phyloP scores from a whole-genome alignment of 371 early-diverging fungal species.

The Rhizopus delemar region DNA sequence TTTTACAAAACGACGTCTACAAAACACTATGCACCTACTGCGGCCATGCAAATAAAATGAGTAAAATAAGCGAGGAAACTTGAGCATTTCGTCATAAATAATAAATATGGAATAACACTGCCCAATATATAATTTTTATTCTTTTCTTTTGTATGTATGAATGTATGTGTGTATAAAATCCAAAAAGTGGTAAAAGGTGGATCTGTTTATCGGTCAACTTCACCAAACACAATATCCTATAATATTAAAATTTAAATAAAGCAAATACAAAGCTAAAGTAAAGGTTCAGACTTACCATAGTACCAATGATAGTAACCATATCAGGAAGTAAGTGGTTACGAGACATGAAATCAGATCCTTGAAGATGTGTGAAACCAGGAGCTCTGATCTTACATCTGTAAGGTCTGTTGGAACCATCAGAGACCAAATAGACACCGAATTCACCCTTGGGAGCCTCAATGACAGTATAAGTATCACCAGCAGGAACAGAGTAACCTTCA shows the following conservation, averaged over 20 bases:
- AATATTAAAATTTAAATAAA: neutral
- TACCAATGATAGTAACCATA: constrained; percentile 93
- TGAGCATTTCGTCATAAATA: too few relatives aligned
- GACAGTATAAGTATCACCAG: constrained; percentile 95
- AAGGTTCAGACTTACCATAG: constrained; percentile 43
- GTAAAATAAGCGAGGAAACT: too few relatives aligned
- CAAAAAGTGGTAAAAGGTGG: neutral
- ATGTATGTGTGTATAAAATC: neutral
- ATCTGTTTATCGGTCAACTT: constrained; percentile 70
- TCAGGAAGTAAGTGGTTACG: constrained; percentile 92
- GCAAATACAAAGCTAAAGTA: too few relatives aligned
- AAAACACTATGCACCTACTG: too few relatives aligned
- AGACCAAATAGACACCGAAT: constrained; percentile 89
- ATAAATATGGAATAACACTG: too few relatives aligned
- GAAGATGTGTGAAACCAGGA: constrained; percentile 96
- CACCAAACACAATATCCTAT: constrained; percentile 94
- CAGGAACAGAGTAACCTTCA: constrained; percentile 95
- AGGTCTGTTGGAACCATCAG: constrained; percentile 90
- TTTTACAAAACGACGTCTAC: too few relatives aligned
- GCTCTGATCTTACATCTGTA: constrained; percentile 97
- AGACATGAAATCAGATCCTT: constrained; percentile 88
- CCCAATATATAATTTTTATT: too few relatives aligned
- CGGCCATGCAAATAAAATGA: too few relatives aligned
- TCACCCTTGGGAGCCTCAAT: constrained; percentile 98
- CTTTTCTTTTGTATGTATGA: neutral